Base-by-base conservation (phyloP, 305 asterid species). In the Fraxinus xanthoxyloides region DNA sequence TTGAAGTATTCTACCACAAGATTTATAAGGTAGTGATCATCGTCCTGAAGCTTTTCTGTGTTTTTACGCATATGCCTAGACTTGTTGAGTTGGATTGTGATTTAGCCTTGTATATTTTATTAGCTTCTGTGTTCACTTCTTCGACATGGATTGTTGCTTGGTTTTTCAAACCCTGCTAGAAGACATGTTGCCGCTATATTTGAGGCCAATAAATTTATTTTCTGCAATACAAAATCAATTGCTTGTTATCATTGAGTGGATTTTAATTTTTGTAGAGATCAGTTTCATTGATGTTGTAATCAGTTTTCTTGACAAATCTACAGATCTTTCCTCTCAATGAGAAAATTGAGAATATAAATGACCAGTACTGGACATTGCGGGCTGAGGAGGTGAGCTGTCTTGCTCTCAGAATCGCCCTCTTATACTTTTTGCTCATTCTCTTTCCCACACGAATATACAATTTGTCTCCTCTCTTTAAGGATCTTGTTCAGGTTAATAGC, bases 311-410 rank as follows among this genome's bases (percentile, higher is more conserved):
- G 75, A 56, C 75, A 17, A 32, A 67, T 85, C 77, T 85, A 88
- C 90, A 93, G 96, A 88, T 91, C 28, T 90, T 90, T 80, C 93
- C 94, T 76, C 74, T 72, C 43, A 82, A 84, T 48, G 94, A 92
- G 87, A 92, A 89, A 87, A 91, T 93, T 85, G 97, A 92, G 84
- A 92, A 89, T 86, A 91, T 91, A 75, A 91, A 89, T 85, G 97
- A 93, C 84, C 94, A 93, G 77, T 91, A 90, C 87, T 91, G 96
- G 94, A 91, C 94, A 12, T 82, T 93, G 85, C 94, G 94, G 24
- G 92, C 92, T 75, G 95, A 93, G 91, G 95, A 93, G 94, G 93
- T 90, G 72, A 74, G 75, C 81, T 82, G 75, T 84, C 75, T 81
- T 21, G 61, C 26, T 40, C 56, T 74, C 21, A 30, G 75, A 70